These are phyloP conservation scores for Thielaviopsis musarum DNA, from an alignment of 2,329 filamentous ascomycete genomes.

Conservation along the genomic window DNA sequence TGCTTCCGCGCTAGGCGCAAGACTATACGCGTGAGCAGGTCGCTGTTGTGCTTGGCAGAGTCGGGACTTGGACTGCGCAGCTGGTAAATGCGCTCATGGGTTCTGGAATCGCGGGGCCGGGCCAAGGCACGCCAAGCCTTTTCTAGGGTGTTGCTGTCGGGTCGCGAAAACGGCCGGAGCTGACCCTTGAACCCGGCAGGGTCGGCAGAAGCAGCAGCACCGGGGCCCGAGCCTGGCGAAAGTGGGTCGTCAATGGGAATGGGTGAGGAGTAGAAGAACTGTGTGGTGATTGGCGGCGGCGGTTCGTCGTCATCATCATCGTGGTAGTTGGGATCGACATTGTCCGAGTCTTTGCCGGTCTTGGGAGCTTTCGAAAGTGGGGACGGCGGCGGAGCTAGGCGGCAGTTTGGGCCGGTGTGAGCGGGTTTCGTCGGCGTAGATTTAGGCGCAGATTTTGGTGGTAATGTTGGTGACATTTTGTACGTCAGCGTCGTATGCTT, in stretches of 20 bases:
- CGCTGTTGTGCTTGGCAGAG: slow-evolving; percentile 19
- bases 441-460: not conserved
- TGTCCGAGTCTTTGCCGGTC: not conserved
- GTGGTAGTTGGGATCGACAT: not conserved
- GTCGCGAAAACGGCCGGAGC: slow-evolving; percentile 60
- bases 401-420: slow-evolving; percentile 34
- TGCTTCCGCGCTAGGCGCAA: slow-evolving; percentile 29
- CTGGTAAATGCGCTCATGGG: slow-evolving; percentile 24
- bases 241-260: slow-evolving; percentile 78
- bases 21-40: slow-evolving; percentile 24
- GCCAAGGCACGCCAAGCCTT: slow-evolving; percentile 54
- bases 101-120: slow-evolving; percentile 28
- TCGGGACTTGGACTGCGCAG: not conserved
- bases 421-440: not conserved
- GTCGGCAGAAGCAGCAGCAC: slow-evolving; percentile 25
- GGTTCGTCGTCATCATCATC: slow-evolving; percentile 25
- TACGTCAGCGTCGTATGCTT: not conserved
- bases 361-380: not conserved
- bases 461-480: not conserved
- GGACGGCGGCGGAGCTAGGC: slow-evolving; percentile 25
- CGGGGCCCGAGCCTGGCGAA: slow-evolving; percentile 41
- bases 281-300: slow-evolving; percentile 42
- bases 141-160: slow-evolving; percentile 67
- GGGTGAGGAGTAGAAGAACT: slow-evolving; percentile 74
- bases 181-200: slow-evolving; percentile 35